Evolutionary conservation across 192 early-diverging fungal species (phyloP).

Genomic region (Umbelopsis sp.): DNA sequence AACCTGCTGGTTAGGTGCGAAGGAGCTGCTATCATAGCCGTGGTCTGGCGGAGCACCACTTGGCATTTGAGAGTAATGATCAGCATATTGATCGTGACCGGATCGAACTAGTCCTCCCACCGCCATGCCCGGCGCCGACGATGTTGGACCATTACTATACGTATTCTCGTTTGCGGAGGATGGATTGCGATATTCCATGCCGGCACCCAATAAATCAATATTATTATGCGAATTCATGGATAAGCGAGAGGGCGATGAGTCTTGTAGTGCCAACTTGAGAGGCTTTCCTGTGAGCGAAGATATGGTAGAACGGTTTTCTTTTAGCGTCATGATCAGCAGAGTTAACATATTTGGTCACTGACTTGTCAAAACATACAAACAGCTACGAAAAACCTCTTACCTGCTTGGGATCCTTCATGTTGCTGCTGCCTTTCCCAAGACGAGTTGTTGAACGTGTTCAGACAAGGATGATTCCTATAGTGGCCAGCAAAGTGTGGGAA

Average conservation of each 20-base stretch:
- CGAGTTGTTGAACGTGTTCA: slow-evolving; percentile 10
- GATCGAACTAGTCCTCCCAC: neutral
- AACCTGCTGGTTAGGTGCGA: neutral
- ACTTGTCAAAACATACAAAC: neutral
- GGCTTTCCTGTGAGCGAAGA: neutral
- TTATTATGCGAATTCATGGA: neutral
- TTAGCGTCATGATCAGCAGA: neutral
- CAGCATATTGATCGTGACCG: neutral
- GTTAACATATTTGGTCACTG: neutral
- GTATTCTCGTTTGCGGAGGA: neutral
- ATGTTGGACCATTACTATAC: neutral
- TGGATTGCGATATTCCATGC: slow-evolving; percentile 1
- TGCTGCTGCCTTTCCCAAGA: slow-evolving; percentile 14
- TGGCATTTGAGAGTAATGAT: slow-evolving; percentile 12
- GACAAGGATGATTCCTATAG: slow-evolving; percentile 13
- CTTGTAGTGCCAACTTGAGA: neutral
- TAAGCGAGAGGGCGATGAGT: neutral
- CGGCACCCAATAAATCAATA: neutral
- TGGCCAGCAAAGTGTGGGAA: slow-evolving; percentile 12
- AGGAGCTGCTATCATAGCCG: neutral
- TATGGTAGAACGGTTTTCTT: neutral
- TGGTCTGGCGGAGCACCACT: slow-evolving; percentile 12
- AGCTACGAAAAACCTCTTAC: neutral
- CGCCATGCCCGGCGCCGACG: neutral
- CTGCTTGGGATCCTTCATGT: neutral